Base-by-base conservation (phyloP, 306 rosid genomes). In the Casuarina equisetifolia region DNA sequence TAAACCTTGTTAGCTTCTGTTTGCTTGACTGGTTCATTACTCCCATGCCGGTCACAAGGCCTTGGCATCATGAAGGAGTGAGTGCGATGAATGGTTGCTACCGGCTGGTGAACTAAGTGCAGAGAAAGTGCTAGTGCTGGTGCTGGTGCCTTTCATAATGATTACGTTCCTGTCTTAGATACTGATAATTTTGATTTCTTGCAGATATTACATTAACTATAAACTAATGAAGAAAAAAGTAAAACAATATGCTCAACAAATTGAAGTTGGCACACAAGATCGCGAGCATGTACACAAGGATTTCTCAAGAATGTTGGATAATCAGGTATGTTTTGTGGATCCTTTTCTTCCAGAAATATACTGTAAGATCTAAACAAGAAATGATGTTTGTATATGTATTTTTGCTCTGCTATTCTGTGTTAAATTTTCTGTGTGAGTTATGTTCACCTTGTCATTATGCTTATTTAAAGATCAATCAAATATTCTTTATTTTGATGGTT, bases 141-240 rank as follows among this genome's bases (percentile, higher is more conserved):
- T n/a, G n/a, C n/a, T n/a, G 32, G 32, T 48, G 51, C 51, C 51
- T 48, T 48, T 48, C 42, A 1, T 10, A 6, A n/a, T 42, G 4
- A 43, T 74, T 78, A 44, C 49, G 68, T 76, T 81, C 61, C 46
- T 78, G 79, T 48, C 17, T 57, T 35, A 32, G 73, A 66, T 68
- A 54, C 70, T 80, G 44, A 66, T 72, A 67, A 54, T 36, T 25
- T 61, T 76, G 45, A 38, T 75, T 68, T 75, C 75, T 49, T 81
- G n/a, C 79, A 96, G 99, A 76, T 96, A 89, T 84, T 96, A 96
- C 85, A 93, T 96, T 75, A 96, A 93, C 84, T 96, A 96, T 86
- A 96, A 96, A 76, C 88, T 88, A 48, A 96, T 96, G 99, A 96
- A 96, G 91, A 96, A 96, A 74, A 87, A 86, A 62, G 97, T 96